Evolutionary conservation across 495 filamentous ascomycete genomes (phyloP), one percentile per base, ranked within the genome.

Genomic region (Penicillium herquei): DNA sequence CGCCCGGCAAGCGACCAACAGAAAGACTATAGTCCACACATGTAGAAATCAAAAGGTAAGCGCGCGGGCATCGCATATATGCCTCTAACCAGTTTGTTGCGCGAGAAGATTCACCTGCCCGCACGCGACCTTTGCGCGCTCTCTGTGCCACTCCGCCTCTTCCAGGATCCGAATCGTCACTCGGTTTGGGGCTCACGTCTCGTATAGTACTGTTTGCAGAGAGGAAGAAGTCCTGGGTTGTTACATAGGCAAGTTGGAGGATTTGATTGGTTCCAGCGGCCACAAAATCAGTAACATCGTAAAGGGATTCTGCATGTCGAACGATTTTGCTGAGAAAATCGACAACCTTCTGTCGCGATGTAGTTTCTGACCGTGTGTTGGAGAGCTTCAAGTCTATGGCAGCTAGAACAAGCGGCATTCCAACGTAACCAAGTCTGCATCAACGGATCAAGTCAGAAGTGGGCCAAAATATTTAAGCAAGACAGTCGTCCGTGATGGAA

Each of bases 351-450:
- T 67, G 57, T 13, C 68, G 51, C 3, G 39, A 39, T 4, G 54
- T 41, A 39, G 66, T 58, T 44, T 68, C 61, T 0, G 45, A n/a
- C 0, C 46, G 26, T 1, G 66, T 61, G 7, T 66, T 61, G 0
- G 70, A 71, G 18, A 73, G 63, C 6, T 73, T 73, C 16, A 73
- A 54, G 21, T 73, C 62, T 26, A 73, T 73, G 7, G 70, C 70
- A 11, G 70, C 63, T 33, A 73, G 57, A 4, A 73, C 56, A 0
- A 73, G 59, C 0, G 70, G 70, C 68, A 73, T 73, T 1, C 58
- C 65, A 5, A 65, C 63, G n/a, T 70, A 73, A 8, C 56, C 70
- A 1, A 73, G 59, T 8, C 70, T 51, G 13, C 1, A 17, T 3
- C 14, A 39, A 17, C 1, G 9, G 13, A n/a, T 21, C 6, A 13